Evolutionary conservation across 139 green algal genomes (phyloP).

Genomic region (Chlamydomonas schloesseri): DNA sequence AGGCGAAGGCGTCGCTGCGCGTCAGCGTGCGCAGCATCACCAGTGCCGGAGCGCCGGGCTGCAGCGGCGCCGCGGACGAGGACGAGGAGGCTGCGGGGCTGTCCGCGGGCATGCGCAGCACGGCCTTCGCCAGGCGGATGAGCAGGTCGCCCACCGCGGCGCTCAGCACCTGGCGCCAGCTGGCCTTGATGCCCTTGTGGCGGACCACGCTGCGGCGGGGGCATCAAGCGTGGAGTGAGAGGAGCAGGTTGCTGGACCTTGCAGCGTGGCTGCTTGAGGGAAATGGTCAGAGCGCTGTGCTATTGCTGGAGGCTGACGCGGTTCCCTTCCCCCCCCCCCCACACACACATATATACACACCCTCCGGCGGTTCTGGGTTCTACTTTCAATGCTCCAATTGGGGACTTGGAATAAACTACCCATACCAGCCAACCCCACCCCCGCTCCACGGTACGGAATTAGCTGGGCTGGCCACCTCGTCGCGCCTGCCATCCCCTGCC

Average conservation of each 20-base stretch:
- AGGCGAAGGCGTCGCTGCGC: slow-evolving; percentile 9
- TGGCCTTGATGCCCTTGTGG: not conserved
- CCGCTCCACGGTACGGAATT: no score
- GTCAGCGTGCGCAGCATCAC: slow-evolving; percentile 19
- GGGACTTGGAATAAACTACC: no score
- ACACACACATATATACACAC: not conserved
- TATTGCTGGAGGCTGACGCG: no score
- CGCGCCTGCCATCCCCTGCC: no score
- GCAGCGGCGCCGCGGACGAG: not conserved
- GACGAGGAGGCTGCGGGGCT: no score
- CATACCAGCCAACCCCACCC: no score
- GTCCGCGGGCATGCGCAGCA: not conserved
- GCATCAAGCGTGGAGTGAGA: no score
- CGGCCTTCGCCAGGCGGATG: not conserved
- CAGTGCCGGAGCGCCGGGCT: not conserved
- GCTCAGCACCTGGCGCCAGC: slow-evolving; percentile 16
- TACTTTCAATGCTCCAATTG: no score
- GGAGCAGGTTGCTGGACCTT: no score
- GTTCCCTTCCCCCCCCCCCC: no score
- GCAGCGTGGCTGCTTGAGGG: not conserved
- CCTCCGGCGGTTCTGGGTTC: not conserved
- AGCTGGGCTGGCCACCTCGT: no score
- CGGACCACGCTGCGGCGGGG: not conserved
- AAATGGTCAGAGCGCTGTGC: no score
- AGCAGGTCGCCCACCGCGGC: not conserved